Conservation (phyloP, 192 early-diverging fungal species). For the Phlyctochytrium planicorne region DNA sequence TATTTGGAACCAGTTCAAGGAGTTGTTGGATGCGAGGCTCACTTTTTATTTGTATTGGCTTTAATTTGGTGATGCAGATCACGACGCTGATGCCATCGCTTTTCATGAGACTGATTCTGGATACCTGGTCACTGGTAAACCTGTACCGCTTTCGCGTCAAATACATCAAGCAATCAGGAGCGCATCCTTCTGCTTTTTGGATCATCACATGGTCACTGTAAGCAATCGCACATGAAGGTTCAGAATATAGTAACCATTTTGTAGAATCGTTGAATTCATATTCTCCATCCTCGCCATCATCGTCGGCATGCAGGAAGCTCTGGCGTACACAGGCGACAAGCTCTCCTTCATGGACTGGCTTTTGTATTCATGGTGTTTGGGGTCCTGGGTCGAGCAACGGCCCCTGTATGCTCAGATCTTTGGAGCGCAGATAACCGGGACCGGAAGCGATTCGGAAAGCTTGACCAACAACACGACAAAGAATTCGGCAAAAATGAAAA, state of each 20-base stretch:
- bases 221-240: no score
- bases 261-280: constrained; percentile 5
- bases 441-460: no score
- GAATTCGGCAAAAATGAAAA: no score
- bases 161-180: background rate
- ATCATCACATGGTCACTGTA: background rate
- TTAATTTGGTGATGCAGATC: background rate
- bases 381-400: constrained; percentile 11
- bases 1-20: no score
- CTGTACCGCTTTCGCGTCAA: background rate
- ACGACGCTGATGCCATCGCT: constrained; percentile 18
- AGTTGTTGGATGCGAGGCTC: background rate
- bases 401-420: background rate
- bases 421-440: no score
- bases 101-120: background rate
- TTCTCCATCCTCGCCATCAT: constrained; percentile 13
- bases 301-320: constrained; percentile 15
- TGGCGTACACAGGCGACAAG: background rate
- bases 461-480: no score
- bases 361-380: constrained; percentile 14
- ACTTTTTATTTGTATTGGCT: no score
- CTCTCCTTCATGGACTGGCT: constrained; percentile 20
- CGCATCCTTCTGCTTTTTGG: constrained; percentile 8
- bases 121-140: constrained; percentile 1
- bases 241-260: no score